phyloP scores from a whole-genome alignment of 2,329 filamentous ascomycete genomes.

The Sarocladium strictum region DNA sequence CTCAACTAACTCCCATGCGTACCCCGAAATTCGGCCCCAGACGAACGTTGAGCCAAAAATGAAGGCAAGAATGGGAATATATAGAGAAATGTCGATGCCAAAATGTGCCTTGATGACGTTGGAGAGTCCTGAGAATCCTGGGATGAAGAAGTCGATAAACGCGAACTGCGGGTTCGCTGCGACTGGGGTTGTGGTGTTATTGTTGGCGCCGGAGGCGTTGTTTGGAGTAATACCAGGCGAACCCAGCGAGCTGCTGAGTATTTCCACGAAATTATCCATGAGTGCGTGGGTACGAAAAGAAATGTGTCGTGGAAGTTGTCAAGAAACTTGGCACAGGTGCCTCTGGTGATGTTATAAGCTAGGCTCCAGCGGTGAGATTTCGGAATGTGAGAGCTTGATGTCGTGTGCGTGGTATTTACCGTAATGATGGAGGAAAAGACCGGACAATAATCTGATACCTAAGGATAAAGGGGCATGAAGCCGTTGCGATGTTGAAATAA shows the following conservation, averaged over 20 bases:
- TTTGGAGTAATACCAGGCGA: background rate
- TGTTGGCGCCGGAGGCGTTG: background rate
- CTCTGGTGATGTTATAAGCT: background rate
- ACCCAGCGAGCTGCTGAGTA: background rate
- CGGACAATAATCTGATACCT: background rate
- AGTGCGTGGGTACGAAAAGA: too few species aligned
- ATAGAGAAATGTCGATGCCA: slow-evolving; percentile 56
- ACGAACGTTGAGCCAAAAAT: slow-evolving; percentile 42
- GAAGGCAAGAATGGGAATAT: slow-evolving; percentile 52
- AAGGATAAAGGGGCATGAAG: background rate
- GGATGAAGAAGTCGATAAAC: slow-evolving; percentile 58
- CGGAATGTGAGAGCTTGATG: too few species aligned
- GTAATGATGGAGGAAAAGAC: too few species aligned
- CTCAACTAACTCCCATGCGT: slow-evolving; percentile 41
- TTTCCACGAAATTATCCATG: slow-evolving; percentile 9
- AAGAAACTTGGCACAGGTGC: background rate
- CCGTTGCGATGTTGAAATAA: too few species aligned
- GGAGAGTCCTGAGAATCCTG: slow-evolving; percentile 56
- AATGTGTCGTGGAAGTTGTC: background rate
- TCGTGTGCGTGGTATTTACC: too few species aligned
- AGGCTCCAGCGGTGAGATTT: too few species aligned
- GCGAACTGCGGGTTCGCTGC: slow-evolving; percentile 27
- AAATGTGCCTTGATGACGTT: slow-evolving; percentile 48
- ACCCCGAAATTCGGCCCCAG: slow-evolving; percentile 46
- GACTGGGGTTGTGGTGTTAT: background rate